A percentile compares a stretch with the other conserved stretches of the same genome.
These are phyloP conservation scores for Auriscalpium vulgare DNA, from an alignment of 768 basidiomycete genomes.

Conservation along the genomic window DNA sequence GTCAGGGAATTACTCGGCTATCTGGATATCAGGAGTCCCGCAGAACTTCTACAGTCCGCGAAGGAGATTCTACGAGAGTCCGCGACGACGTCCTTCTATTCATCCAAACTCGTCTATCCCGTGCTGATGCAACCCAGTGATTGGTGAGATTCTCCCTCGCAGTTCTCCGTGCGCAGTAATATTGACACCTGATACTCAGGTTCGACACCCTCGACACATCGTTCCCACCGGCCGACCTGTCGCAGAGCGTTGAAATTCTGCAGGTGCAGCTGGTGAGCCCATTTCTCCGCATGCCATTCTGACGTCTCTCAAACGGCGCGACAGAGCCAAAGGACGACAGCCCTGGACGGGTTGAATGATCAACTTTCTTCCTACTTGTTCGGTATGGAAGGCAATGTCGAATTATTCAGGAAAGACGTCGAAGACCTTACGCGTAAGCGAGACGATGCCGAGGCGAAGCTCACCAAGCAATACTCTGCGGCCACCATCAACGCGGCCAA, in stretches of 20 bases:
- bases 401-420: not conserved
- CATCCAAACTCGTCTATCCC: not conserved
- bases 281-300: not conserved
- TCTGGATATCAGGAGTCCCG: not conserved
- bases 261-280: not conserved
- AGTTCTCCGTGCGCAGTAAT: not conserved
- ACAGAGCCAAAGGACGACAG: not conserved
- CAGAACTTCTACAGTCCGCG: not conserved
- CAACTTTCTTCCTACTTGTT: not conserved
- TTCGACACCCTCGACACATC: not conserved
- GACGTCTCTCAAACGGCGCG: not conserved
- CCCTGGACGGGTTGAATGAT: not conserved
- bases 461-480: not conserved
- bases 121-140: not conserved
- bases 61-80: not conserved
- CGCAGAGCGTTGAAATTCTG: not conserved
- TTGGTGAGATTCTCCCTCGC: not conserved
- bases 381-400: not conserved
- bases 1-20: not conserved
- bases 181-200: not conserved
- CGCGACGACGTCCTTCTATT: not conserved
- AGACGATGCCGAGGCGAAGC: not conserved
- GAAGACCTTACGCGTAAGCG: not conserved
- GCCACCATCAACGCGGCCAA: not conserved
- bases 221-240: not conserved